Evolutionary conservation across 2,329 filamentous ascomycete genomes (phyloP).

Genomic region (Fusarium heterosporum): DNA sequence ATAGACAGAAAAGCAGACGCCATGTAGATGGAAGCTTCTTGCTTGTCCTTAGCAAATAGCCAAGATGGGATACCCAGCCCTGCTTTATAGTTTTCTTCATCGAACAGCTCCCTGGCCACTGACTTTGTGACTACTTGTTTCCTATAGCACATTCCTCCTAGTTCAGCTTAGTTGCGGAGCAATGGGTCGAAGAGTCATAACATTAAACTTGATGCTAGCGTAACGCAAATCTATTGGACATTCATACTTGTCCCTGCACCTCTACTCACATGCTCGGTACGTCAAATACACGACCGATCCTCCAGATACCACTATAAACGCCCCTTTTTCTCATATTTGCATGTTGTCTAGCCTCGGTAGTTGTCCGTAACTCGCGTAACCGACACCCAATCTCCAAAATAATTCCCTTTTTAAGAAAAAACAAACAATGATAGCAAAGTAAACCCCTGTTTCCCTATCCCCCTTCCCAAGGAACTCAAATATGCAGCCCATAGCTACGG

Average conservation of each 20-base stretch:
- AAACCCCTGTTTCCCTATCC: slow-evolving; percentile 16
- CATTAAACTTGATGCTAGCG: slow-evolving; percentile 29
- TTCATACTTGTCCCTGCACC: slow-evolving; percentile 31
- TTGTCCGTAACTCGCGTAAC: slow-evolving; percentile 37
- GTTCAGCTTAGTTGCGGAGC: slow-evolving; percentile 29
- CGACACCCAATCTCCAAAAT: slow-evolving; percentile 31
- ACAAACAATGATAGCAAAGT: slow-evolving; percentile 15
- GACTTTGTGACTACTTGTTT: slow-evolving; percentile 27
- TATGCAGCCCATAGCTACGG: slow-evolving; percentile 3
- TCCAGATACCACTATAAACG: slow-evolving; percentile 38
- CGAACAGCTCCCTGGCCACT: slow-evolving; percentile 6
- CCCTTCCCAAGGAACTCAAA: slow-evolving; percentile 7
- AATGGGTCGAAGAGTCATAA: slow-evolving; percentile 42
- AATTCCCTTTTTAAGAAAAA: slow-evolving; percentile 27
- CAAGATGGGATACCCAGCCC: slow-evolving; percentile 43
- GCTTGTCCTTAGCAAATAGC: slow-evolving; percentile 45
- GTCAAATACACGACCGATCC: slow-evolving; percentile 17
- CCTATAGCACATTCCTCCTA: slow-evolving; percentile 26
- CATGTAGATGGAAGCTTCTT: slow-evolving; percentile 46
- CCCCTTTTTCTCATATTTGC: slow-evolving; percentile 38
- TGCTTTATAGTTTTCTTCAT: slow-evolving; percentile 47
- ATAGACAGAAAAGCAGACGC: slow-evolving; percentile 32
- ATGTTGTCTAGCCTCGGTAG: slow-evolving; percentile 37
- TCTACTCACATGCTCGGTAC: slow-evolving; percentile 43
- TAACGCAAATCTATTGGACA: slow-evolving; percentile 44